A percentile compares a stretch with the other conserved stretches of the same genome.
phyloP scores from a whole-genome alignment of 345 rosid species.

The Eucalyptus erythrocorys region DNA sequence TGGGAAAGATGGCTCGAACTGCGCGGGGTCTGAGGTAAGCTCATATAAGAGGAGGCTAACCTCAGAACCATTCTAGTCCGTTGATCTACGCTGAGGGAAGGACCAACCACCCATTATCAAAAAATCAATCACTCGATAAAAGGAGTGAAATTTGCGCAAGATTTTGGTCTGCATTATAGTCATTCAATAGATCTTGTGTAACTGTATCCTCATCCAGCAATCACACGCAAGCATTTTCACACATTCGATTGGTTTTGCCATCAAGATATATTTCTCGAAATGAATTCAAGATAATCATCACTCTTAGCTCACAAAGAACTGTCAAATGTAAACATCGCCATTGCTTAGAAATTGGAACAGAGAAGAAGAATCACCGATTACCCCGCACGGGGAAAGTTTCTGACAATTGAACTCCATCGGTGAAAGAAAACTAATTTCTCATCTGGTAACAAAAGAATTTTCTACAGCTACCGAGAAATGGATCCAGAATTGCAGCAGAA shows the following conservation, averaged over 20 bases:
- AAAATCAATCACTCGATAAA: not conserved
- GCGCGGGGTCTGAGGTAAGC: not conserved
- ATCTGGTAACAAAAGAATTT: not conserved
- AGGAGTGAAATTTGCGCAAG: not conserved
- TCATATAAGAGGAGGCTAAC: slow-evolving; percentile 5
- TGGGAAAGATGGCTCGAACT: not conserved
- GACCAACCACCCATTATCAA: not conserved
- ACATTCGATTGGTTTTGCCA: not conserved
- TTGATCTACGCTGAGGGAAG: not conserved
- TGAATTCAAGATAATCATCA: not conserved
- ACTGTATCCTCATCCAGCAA: not conserved
- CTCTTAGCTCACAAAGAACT: not conserved
- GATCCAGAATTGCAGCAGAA: not conserved
- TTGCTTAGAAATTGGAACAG: not conserved
- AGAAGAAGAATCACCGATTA: not conserved
- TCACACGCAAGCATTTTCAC: not conserved
- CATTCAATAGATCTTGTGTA: not conserved
- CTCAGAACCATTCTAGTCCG: not conserved
- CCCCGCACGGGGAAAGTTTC: not conserved
- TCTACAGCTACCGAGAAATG: not conserved
- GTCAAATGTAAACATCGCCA: not conserved
- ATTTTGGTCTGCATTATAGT: not conserved
- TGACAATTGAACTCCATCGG: not conserved
- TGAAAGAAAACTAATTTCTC: not conserved
- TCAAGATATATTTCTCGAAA: not conserved